Evolutionary conservation across 345 rosid species (phyloP).

Genomic region (Hypericum androsaemum): DNA sequence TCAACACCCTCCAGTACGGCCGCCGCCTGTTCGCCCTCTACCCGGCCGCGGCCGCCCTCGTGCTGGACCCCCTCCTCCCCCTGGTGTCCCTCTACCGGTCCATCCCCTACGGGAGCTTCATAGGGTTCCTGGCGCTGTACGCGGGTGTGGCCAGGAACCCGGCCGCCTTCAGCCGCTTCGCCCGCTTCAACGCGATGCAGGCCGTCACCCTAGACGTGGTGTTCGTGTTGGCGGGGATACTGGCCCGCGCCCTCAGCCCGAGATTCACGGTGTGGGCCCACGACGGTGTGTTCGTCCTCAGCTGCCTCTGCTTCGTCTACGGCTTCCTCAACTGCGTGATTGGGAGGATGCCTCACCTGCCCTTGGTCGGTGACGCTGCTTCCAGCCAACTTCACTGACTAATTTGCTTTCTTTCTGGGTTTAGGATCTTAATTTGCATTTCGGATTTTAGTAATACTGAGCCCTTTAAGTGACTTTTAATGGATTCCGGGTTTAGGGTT

Average conservation of each 20-base stretch:
- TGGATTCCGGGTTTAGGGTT: no score
- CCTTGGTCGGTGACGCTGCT: constrained; percentile 80
- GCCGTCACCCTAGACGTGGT: constrained; percentile 82
- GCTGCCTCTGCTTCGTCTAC: constrained; percentile 66
- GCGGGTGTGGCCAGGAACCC: constrained; percentile 78
- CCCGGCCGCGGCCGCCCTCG: constrained; percentile 32
- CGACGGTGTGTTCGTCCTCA: constrained; percentile 54
- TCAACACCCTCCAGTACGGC: constrained; percentile 81
- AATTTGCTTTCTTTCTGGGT: no score
- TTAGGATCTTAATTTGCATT: no score
- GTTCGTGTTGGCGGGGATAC: constrained; percentile 54
- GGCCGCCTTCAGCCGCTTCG: constrained; percentile 44
- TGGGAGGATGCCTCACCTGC: constrained; percentile 75
- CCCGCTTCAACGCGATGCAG: constrained; percentile 84
- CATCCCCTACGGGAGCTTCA: constrained; percentile 74
- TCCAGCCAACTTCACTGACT: constrained; percentile 38
- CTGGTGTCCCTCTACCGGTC: constrained; percentile 60
- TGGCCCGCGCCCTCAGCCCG: constrained; percentile 38
- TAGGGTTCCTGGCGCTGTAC: constrained; percentile 79
- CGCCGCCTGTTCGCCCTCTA: constrained; percentile 61
- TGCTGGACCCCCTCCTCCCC: constrained; percentile 69
- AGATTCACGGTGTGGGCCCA: constrained; percentile 68
- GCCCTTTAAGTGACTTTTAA: no score
- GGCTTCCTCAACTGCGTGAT: constrained; percentile 39
- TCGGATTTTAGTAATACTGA: no score